Conservation (phyloP, 73 alveolate genomes). For the Breviolum minutum region DNA sequence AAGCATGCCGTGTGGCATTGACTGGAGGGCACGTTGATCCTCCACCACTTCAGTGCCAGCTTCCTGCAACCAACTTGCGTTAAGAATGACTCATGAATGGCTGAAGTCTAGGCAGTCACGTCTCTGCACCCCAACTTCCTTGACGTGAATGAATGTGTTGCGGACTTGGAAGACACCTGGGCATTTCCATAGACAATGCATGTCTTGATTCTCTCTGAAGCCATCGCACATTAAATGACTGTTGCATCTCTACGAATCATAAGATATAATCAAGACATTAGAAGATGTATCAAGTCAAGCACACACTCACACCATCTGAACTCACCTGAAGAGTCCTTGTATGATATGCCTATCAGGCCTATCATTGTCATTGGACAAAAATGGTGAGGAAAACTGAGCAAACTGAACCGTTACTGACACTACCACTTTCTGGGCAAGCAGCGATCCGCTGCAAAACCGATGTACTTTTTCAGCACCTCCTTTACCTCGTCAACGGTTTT, state of each 20-base stretch:
- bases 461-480: constrained; percentile 43
- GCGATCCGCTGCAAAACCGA: too few relatives aligned
- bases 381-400: too few relatives aligned
- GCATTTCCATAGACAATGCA: too few relatives aligned
- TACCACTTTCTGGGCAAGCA: constrained; percentile 42
- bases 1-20: constrained; percentile 75
- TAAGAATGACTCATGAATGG: background rate
- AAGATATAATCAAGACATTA: too few relatives aligned
- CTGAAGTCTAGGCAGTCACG: background rate
- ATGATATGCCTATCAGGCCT: too few relatives aligned
- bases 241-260: too few relatives aligned
- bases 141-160: constrained; percentile 70
- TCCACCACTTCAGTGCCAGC: background rate
- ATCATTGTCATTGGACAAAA: too few relatives aligned
- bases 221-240: background rate
- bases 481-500: too few relatives aligned
- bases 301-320: too few relatives aligned
- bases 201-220: too few relatives aligned
- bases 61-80: background rate
- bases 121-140: background rate
- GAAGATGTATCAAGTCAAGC: too few relatives aligned
- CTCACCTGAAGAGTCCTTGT: too few relatives aligned
- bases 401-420: background rate
- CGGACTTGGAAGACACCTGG: constrained; percentile 64
- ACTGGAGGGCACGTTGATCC: constrained; percentile 36